phyloP scores from a whole-genome alignment of 164 flowering plant species.

The Tetrastigma voinierianum region DNA sequence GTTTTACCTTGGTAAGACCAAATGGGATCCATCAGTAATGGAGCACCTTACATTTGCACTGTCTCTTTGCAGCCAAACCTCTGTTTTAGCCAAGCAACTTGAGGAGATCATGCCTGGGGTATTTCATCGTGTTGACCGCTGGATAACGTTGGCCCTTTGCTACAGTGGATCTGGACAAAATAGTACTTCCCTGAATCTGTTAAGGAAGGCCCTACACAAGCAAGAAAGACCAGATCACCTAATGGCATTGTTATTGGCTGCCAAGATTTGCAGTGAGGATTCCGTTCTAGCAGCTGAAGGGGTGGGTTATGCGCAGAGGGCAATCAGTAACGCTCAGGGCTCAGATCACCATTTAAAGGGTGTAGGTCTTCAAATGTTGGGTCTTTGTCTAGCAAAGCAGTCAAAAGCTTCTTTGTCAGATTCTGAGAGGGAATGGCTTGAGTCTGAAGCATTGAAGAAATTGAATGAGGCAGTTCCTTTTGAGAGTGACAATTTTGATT shows the following conservation, averaged over 20 bases:
- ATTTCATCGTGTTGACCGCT: constrained; percentile 68
- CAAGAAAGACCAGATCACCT: constrained; percentile 77
- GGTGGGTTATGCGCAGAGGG: constrained; percentile 71
- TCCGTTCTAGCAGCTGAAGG: constrained; percentile 78
- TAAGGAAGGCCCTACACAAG: constrained; percentile 73
- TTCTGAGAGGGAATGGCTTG: constrained; percentile 73
- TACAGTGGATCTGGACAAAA: constrained; percentile 67
- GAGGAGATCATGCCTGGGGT: constrained; percentile 88
- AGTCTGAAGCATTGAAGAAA: constrained; percentile 79
- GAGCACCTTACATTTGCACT: constrained; percentile 89
- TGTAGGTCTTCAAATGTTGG: constrained; percentile 69
- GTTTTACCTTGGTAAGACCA: constrained; percentile 51
- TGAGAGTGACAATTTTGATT: constrained; percentile 60
- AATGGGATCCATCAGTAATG: constrained; percentile 87
- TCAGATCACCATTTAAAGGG: constrained; percentile 65
- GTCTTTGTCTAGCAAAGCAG: constrained; percentile 81
- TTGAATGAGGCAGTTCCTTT: constrained; percentile 60
- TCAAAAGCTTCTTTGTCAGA: constrained; percentile 78
- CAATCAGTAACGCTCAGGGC: constrained; percentile 48
- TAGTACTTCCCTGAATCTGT: constrained; percentile 61
- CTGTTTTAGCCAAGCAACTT: constrained; percentile 65
- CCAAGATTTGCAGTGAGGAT: constrained; percentile 81
- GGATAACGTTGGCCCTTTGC: constrained; percentile 81
- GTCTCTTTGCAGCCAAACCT: constrained; percentile 74
- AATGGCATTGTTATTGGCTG: constrained; percentile 63